These are phyloP conservation scores for Boletus pseudopeckii DNA, from an alignment of 768 basidiomycete species.

Conservation along the genomic window DNA sequence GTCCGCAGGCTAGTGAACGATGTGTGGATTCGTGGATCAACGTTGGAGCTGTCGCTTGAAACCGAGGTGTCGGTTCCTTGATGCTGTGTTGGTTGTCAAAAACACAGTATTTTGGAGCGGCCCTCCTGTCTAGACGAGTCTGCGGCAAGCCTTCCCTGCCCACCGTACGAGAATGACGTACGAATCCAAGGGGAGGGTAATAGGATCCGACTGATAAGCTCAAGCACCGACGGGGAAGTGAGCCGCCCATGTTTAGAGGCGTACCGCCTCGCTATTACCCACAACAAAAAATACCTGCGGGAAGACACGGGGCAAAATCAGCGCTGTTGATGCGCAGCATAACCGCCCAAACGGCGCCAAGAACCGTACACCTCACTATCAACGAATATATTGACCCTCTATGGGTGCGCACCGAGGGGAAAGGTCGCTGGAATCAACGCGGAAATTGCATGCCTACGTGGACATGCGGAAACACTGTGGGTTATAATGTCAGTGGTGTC, in stretches of 20 bases:
- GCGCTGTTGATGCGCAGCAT: neutral
- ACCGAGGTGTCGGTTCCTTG: neutral
- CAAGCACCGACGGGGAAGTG: conserved; percentile 11
- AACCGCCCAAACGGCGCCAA: neutral
- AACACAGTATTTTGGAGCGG: neutral
- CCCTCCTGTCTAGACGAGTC: neutral
- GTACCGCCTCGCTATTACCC: conserved; percentile 18
- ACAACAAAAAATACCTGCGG: conserved; percentile 7
- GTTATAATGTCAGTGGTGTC: conserved; percentile 13
- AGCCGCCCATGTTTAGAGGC: conserved; percentile 7
- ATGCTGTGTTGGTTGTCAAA: no score
- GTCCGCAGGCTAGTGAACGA: neutral
- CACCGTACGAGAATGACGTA: neutral
- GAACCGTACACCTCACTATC: neutral
- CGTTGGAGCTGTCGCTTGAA: neutral
- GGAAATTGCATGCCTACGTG: conserved; percentile 16
- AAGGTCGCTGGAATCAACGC: conserved; percentile 6
- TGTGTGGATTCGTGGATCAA: neutral
- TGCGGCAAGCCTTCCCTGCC: neutral
- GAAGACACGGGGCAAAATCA: conserved; percentile 2
- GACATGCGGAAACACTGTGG: conserved; percentile 23
- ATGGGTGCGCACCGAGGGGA: neutral
- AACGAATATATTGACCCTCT: neutral
- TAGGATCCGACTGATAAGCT: conserved; percentile 9
- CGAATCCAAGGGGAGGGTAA: neutral